Conservation (phyloP, 495 filamentous ascomycete genomes). For the Penicillium pancosmium region DNA sequence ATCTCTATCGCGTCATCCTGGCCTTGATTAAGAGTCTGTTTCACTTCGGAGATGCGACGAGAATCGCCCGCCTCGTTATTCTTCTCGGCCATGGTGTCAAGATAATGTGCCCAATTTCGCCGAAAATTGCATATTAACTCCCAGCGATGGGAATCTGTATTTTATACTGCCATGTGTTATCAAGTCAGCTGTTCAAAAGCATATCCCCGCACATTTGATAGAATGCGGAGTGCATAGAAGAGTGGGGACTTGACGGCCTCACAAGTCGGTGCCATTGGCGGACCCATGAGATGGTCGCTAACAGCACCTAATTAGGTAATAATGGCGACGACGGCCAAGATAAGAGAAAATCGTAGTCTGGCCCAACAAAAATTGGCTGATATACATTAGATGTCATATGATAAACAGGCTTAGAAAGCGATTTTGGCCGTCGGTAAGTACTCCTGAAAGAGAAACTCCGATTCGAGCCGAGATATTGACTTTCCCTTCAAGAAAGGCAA, state of each 20-base stretch:
- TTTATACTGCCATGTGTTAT: background rate
- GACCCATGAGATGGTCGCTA: background rate
- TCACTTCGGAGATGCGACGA: background rate
- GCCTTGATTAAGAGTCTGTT: background rate
- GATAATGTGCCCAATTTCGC: too few relatives aligned
- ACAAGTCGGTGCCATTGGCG: background rate
- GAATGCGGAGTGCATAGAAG: background rate
- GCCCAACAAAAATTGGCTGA: background rate
- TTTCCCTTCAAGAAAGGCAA: background rate
- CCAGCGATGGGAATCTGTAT: background rate
- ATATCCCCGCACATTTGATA: background rate
- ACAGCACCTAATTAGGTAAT: background rate
- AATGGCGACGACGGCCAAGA: background rate
- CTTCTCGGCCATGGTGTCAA: background rate
- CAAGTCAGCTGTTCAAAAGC: background rate
- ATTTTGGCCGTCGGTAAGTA: too few relatives aligned
- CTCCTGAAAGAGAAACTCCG: too few relatives aligned
- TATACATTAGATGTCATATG: too few relatives aligned
- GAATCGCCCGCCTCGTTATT: background rate
- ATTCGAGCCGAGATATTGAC: too few relatives aligned
- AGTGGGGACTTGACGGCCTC: background rate
- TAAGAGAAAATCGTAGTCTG: background rate
- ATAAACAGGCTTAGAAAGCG: too few relatives aligned
- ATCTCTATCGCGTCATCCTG: background rate
- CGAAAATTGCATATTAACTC: background rate